phyloP scores from a whole-genome alignment of 164 flowering plant species.

The Vitis labrusca region DNA sequence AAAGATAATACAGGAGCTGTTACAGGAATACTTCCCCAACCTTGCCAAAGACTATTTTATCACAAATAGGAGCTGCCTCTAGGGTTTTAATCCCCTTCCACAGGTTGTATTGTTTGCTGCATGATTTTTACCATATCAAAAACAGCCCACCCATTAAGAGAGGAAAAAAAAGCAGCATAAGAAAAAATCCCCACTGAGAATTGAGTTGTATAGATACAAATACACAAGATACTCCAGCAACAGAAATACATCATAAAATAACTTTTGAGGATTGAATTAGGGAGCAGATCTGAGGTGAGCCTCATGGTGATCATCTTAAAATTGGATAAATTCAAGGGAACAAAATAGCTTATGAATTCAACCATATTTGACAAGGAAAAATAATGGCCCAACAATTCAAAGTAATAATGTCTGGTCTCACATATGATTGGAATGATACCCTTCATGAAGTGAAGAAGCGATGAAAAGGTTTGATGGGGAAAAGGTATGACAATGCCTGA shows the following conservation, averaged over 20 bases:
- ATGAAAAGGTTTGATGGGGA: too few species aligned
- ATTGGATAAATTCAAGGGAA: too few species aligned
- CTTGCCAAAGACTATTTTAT: slow-evolving; percentile 82
- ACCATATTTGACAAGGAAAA: too few species aligned
- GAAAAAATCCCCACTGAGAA: too few species aligned
- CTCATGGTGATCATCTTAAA: too few species aligned
- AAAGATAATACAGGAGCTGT: slow-evolving; percentile 1
- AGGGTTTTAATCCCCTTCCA: slow-evolving; percentile 58
- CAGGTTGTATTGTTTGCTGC: slow-evolving; percentile 74
- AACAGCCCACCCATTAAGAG: background rate
- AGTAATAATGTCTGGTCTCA: too few species aligned
- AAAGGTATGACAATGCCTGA: too few species aligned
- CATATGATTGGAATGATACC: too few species aligned
- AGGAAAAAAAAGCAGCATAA: too few species aligned
- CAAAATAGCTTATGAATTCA: too few species aligned
- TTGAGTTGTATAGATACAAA: background rate
- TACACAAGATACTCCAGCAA: background rate
- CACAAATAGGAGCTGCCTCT: slow-evolving; percentile 77
- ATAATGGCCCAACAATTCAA: too few species aligned
- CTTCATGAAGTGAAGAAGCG: too few species aligned
- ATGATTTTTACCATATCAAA: slow-evolving; percentile 18
- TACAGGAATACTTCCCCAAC: slow-evolving; percentile 29
- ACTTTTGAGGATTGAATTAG: background rate
- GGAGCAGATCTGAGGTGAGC: background rate
- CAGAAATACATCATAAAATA: background rate